Evolutionary conservation across 768 basidiomycete species (phyloP).

Genomic region (Boletus bicolor): DNA sequence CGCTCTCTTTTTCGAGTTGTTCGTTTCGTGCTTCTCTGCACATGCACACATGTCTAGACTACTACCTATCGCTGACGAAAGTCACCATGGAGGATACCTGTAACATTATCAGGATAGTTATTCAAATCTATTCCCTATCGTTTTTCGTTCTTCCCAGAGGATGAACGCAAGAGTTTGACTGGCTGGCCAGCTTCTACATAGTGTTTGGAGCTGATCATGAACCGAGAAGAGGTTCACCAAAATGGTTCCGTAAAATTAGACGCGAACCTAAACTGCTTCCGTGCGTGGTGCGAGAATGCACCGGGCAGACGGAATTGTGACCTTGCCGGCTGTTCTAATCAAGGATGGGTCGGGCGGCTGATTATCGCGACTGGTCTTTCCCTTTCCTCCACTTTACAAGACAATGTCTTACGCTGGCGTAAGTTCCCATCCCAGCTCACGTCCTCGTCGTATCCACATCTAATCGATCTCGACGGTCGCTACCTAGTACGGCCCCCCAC

Average conservation of each 20-base stretch:
- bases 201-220: neutral
- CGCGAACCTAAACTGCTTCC: neutral
- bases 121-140: conserved; percentile 1
- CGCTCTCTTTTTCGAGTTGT: neutral
- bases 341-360: neutral
- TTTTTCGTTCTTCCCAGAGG: neutral
- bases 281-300: neutral
- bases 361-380: conserved; percentile 6
- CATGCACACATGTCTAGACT: conserved; percentile 16
- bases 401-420: conserved; percentile 22
- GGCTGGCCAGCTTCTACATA: neutral
- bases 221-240: neutral
- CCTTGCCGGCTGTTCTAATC: neutral
- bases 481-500: conserved; percentile 8
- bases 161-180: neutral
- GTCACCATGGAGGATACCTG: conserved; percentile 32
- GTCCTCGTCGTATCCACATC: neutral
- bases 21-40: neutral
- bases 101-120: conserved; percentile 33
- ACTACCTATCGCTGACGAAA: neutral
- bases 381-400: neutral
- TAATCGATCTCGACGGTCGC: neutral
- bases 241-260: neutral
- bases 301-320: neutral
- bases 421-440: neutral